A percentile compares a stretch with the other conserved stretches of the same genome.
These are phyloP conservation scores for Cryoendolithus antarcticus DNA, from an alignment of 2,329 filamentous ascomycete genomes.

Conservation along the genomic window DNA sequence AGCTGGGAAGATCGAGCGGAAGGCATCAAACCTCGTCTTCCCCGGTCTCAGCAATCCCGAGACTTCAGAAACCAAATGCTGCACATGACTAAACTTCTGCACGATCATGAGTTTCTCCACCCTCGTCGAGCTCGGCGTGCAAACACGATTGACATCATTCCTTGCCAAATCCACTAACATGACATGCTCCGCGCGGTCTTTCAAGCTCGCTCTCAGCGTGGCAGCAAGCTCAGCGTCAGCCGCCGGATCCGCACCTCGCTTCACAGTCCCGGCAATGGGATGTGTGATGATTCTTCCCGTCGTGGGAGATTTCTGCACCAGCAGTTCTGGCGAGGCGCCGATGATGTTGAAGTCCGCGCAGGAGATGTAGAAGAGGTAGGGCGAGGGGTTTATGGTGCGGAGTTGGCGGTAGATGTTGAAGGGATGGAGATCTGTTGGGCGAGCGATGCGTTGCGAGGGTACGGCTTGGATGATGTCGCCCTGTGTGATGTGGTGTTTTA, in stretches of 20 bases:
- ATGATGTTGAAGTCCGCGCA: conserved; percentile 90
- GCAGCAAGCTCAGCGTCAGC: conserved; percentile 72
- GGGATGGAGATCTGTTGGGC: conserved; percentile 80
- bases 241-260: conserved; percentile 65
- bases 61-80: conserved; percentile 93
- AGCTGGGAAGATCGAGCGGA: conserved; percentile 87
- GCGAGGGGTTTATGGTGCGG: conserved; percentile 92
- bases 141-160: conserved; percentile 94
- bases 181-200: conserved; percentile 89
- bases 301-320: conserved; percentile 67
- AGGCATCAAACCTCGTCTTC: conserved; percentile 87
- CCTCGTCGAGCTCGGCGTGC: conserved; percentile 75
- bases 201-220: conserved; percentile 66
- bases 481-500: conserved; percentile 82
- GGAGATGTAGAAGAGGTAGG: conserved; percentile 92
- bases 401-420: conserved; percentile 98
- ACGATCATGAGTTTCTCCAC: conserved; percentile 93
- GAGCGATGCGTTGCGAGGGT: conserved; percentile 81
- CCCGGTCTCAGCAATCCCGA: conserved; percentile 73
- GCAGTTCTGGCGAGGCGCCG: conserved; percentile 83
- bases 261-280: conserved; percentile 91
- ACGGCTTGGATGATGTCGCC: conserved; percentile 98
- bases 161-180: conserved; percentile 95
- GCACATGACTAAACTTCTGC: conserved; percentile 90
- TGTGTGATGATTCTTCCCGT: conserved; percentile 83